Conservation (phyloP, 768 basidiomycete genomes). For the Lepiota subincarnata region DNA sequence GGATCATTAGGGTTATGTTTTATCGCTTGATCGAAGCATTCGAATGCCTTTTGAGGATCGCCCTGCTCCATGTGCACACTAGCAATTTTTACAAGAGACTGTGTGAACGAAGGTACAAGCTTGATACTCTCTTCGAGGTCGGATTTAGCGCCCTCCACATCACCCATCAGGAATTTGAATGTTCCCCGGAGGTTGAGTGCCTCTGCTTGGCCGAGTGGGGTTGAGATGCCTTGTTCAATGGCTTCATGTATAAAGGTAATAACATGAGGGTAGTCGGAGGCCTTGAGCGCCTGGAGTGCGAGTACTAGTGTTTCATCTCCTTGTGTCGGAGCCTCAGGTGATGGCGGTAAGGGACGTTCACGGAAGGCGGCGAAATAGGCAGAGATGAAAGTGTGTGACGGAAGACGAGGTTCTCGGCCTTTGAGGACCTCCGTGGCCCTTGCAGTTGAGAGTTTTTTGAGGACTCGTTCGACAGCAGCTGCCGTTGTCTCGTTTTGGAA, state of each 20-base stretch:
- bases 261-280: slow-evolving; percentile 80
- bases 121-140: slow-evolving; percentile 78
- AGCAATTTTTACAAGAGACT: slow-evolving; percentile 94
- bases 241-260: slow-evolving; percentile 80
- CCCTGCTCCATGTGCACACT: slow-evolving; percentile 97
- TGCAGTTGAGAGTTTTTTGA: slow-evolving; percentile 74
- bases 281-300: slow-evolving; percentile 78
- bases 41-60: slow-evolving; percentile 75
- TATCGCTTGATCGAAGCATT: slow-evolving; percentile 89
- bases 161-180: slow-evolving; percentile 94
- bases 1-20: slow-evolving; percentile 79
- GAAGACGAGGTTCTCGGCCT: slow-evolving; percentile 78
- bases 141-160: slow-evolving; percentile 74
- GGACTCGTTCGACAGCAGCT: slow-evolving; percentile 83
- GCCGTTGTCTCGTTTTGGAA: slow-evolving; percentile 82
- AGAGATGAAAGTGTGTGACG: slow-evolving; percentile 87
- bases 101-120: slow-evolving; percentile 67
- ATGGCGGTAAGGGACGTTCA: slow-evolving; percentile 50
- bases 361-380: slow-evolving; percentile 98
- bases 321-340: slow-evolving; percentile 70
- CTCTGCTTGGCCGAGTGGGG: slow-evolving; percentile 71
- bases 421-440: slow-evolving; percentile 73
- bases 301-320: slow-evolving; percentile 84
- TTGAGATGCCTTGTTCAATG: slow-evolving; percentile 81
- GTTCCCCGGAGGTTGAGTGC: slow-evolving; percentile 92